Evolutionary conservation across 768 basidiomycete species (phyloP).

Genomic region (Cystobasidium tubakii): DNA sequence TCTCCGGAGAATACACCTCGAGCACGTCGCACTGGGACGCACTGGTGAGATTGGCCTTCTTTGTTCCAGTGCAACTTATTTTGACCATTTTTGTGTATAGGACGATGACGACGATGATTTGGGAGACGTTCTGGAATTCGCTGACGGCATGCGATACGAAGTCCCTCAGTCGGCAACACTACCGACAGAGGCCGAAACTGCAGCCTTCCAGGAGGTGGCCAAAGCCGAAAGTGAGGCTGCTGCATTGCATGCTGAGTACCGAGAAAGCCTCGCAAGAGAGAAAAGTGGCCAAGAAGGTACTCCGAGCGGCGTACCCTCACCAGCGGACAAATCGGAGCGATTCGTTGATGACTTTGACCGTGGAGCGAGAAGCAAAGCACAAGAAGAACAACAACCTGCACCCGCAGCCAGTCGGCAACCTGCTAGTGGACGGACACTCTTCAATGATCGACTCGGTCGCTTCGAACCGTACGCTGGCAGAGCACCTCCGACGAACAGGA

Average conservation of each 20-base stretch:
- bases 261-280: conserved; percentile 17
- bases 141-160: conserved; percentile 85
- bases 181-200: conserved; percentile 45
- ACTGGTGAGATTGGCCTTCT: conserved; percentile 59
- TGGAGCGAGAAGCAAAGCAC: conserved; percentile 77
- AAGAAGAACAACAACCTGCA: conserved; percentile 42
- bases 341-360: conserved; percentile 93
- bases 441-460: conserved; percentile 87
- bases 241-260: conserved; percentile 36
- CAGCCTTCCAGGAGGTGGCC: conserved; percentile 31
- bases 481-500: background rate
- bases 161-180: conserved; percentile 53
- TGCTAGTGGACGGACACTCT: conserved; percentile 61
- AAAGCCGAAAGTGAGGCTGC: conserved; percentile 10
- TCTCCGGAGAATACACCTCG: conserved; percentile 85
- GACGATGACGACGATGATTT: conserved; percentile 69
- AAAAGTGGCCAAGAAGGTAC: conserved; percentile 30
- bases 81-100: conserved; percentile 59
- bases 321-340: conserved; percentile 66
- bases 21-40: conserved; percentile 98
- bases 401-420: conserved; percentile 35
- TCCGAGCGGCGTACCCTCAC: background rate
- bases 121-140: conserved; percentile 85
- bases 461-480: conserved; percentile 64
- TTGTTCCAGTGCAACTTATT: too few species aligned